These are phyloP conservation scores for Colletotrichum tropicale DNA, from an alignment of 2,329 filamentous ascomycete genomes.

Conservation along the genomic window DNA sequence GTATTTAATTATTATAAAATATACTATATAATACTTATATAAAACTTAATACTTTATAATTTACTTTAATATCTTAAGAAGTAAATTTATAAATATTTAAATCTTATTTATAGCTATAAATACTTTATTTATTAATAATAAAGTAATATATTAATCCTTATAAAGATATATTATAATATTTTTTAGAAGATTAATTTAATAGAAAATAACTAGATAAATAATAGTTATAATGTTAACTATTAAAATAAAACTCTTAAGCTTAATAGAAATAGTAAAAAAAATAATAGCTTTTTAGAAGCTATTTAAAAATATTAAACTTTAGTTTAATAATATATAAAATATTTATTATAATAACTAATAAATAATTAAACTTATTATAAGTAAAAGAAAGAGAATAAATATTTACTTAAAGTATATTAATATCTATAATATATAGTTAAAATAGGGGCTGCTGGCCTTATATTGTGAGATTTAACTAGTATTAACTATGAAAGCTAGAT, in stretches of 20 bases:
- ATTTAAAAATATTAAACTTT: neutral
- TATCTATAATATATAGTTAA: neutral
- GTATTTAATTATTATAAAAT: neutral
- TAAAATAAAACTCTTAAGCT: neutral
- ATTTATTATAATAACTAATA: neutral
- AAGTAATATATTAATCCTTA: neutral
- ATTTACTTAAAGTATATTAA: neutral
- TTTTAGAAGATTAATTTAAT: neutral
- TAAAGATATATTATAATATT: neutral
- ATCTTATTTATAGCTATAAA: too few species aligned
- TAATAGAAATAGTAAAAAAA: neutral
- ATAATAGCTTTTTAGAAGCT: neutral
- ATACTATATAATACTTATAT: neutral
- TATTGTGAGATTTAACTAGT: too few species aligned
- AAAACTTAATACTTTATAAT: neutral
- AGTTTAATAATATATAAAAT: neutral
- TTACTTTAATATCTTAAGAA: neutral
- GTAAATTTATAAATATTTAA: neutral
- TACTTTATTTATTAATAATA: neutral
- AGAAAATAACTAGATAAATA: too few species aligned
- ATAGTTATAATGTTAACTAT: too few species aligned
- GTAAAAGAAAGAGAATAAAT: too few species aligned
- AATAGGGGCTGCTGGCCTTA: too few species aligned
- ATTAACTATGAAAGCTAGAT: too few species aligned
- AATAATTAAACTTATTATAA: neutral